Evolutionary conservation across 2,329 filamentous ascomycete species (phyloP).

Genomic region (Alternaria triticimaculans): DNA sequence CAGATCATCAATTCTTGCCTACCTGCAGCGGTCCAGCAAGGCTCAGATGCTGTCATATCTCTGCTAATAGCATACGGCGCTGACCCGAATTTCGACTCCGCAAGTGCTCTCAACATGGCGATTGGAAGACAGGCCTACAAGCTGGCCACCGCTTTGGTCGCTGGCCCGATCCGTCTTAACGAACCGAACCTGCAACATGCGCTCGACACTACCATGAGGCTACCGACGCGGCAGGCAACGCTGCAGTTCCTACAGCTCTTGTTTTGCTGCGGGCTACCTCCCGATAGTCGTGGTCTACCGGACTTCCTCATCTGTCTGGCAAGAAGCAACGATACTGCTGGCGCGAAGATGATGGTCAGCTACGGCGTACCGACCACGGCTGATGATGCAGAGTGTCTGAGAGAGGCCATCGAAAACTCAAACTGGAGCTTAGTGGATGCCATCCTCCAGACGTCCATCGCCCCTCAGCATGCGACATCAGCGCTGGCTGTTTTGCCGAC

Average conservation of each 20-base stretch:
- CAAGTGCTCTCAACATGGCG: slow-evolving; percentile 41
- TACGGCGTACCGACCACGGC: slow-evolving; percentile 37
- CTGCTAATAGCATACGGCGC: slow-evolving; percentile 43
- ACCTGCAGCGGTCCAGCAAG: slow-evolving; percentile 40
- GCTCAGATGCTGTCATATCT: slow-evolving; percentile 36
- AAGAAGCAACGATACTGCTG: slow-evolving; percentile 34
- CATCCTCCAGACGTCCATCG: slow-evolving; percentile 33
- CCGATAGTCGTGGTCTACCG: slow-evolving; percentile 33
- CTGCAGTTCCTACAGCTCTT: slow-evolving; percentile 41
- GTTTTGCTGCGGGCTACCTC: slow-evolving; percentile 43
- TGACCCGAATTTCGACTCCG: slow-evolving; percentile 45
- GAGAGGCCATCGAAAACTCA: slow-evolving; percentile 31
- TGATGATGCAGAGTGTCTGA: slow-evolving; percentile 41
- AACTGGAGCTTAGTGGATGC: slow-evolving; percentile 40
- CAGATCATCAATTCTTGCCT: slow-evolving; percentile 44
- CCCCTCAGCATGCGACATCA: slow-evolving; percentile 35
- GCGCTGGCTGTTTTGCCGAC: slow-evolving; percentile 32
- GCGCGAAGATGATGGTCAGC: slow-evolving; percentile 41
- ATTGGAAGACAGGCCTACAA: slow-evolving; percentile 41
- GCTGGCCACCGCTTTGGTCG: slow-evolving; percentile 35
- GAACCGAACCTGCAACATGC: slow-evolving; percentile 33
- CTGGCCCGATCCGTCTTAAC: slow-evolving; percentile 34
- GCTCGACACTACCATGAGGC: slow-evolving; percentile 39
- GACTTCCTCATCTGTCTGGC: slow-evolving; percentile 39
- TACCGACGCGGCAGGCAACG: slow-evolving; percentile 36